Percentiles rank a stretch among this genome's conserved stretches.
Conservation (phyloP, 352 stramenopile genomes). For the Phytophthora lateralis region DNA sequence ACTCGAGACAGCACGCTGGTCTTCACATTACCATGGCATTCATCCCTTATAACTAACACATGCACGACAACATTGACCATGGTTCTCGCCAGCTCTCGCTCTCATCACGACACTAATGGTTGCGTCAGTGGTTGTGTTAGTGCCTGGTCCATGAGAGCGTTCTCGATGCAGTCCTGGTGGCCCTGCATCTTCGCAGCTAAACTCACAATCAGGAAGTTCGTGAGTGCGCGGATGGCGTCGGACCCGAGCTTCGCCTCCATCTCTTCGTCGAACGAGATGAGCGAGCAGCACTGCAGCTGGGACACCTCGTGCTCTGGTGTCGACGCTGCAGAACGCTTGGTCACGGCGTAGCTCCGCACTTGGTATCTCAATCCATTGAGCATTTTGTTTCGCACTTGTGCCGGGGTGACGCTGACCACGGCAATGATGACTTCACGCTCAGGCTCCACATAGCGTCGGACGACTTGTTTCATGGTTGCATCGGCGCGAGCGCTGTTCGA, state of each 20-base stretch:
- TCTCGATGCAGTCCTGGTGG: constrained; percentile 32
- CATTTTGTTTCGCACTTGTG: constrained; percentile 36
- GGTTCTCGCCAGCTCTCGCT: background rate
- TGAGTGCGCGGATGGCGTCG: constrained; percentile 22
- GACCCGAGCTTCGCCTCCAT: constrained; percentile 12
- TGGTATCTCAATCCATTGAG: constrained; percentile 24
- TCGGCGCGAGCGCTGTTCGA: constrained; percentile 31
- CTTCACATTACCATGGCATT: background rate
- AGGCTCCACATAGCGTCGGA: constrained; percentile 36
- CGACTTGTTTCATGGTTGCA: constrained; percentile 33
- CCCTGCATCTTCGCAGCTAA: constrained; percentile 32
- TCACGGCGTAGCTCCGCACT: constrained; percentile 28
- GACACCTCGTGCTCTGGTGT: constrained; percentile 27
- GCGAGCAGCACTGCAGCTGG: constrained; percentile 29
- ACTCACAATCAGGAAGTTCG: constrained; percentile 28
- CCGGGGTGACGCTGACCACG: constrained; percentile 30
- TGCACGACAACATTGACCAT: background rate
- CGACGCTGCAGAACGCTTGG: constrained; percentile 23
- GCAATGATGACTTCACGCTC: constrained; percentile 41
- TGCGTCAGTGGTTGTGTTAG: constrained; percentile 9
- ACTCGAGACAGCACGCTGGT: background rate
- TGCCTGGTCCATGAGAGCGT: constrained; percentile 34
- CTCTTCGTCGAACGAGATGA: constrained; percentile 30
- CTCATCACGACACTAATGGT: background rate
- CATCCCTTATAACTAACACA: background rate